A percentile compares a stretch with the other conserved stretches of the same genome.
Evolutionary conservation across 495 filamentous ascomycete genomes (phyloP).

Genomic region (Ascodesmis nigricans): DNA sequence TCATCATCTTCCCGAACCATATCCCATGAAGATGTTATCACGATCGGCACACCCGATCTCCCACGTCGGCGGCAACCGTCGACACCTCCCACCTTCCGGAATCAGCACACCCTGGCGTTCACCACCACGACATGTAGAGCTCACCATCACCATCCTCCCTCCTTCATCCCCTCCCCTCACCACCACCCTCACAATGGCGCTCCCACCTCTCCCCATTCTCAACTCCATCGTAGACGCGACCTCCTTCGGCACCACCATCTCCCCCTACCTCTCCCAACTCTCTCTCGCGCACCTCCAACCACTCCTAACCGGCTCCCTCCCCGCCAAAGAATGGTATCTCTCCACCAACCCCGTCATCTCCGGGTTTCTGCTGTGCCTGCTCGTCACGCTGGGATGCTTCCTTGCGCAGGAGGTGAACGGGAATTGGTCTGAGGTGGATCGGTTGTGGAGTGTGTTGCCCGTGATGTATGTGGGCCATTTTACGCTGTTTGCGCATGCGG

Average conservation of each 20-base stretch:
- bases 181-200: conserved; percentile 28
- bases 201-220: conserved; percentile 38
- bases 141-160: not conserved
- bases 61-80: too few relatives aligned
- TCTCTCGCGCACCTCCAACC: conserved; percentile 39
- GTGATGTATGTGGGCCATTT: conserved; percentile 79
- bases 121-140: not conserved
- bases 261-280: conserved; percentile 58
- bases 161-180: not conserved
- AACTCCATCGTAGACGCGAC: conserved; percentile 46
- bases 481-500: conserved; percentile 50
- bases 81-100: too few relatives aligned
- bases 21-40: too few relatives aligned
- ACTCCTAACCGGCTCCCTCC: conserved; percentile 28
- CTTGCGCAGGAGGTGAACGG: conserved; percentile 58
- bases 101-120: not conserved
- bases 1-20: too few relatives aligned
- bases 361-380: conserved; percentile 47
- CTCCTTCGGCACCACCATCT: conserved; percentile 47
- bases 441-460: conserved; percentile 75
- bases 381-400: conserved; percentile 45
- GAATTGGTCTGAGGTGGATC: conserved; percentile 89
- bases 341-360: conserved; percentile 71
- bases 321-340: conserved; percentile 43
- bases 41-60: too few relatives aligned